A percentile compares a stretch with the other conserved stretches of the same genome.
phyloP scores from a whole-genome alignment of 2,329 filamentous ascomycete species.

The Raffaelea ambrosiae region DNA sequence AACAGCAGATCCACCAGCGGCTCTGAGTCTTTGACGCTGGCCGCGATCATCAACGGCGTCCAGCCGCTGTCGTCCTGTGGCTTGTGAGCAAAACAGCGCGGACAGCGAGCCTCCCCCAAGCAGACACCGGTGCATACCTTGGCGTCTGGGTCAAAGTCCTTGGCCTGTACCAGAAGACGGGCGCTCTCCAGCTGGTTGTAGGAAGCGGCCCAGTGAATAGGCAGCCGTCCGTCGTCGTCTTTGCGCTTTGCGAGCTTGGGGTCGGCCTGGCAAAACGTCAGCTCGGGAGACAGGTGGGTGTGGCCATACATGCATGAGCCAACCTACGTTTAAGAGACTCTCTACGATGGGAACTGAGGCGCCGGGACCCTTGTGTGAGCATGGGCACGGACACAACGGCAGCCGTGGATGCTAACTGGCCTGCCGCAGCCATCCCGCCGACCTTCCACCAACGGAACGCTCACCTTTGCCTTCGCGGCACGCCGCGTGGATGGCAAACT shows the following conservation, averaged over 20 bases:
- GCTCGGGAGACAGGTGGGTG: too few species aligned
- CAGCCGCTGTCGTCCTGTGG: slow-evolving; percentile 65
- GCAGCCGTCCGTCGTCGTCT: slow-evolving; percentile 82
- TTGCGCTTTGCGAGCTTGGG: slow-evolving; percentile 62
- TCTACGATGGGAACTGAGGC: slow-evolving; percentile 48
- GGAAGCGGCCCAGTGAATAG: slow-evolving; percentile 90
- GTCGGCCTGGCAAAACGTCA: too few species aligned
- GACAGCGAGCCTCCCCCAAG: too few species aligned
- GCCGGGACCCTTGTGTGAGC: too few species aligned
- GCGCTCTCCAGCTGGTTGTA: slow-evolving; percentile 72
- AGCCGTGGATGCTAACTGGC: too few species aligned
- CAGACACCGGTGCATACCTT: slow-evolving; percentile 41
- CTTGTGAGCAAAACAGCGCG: not conserved
- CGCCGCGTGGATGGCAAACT: slow-evolving; percentile 80
- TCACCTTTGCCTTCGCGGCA: slow-evolving; percentile 76
- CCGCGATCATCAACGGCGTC: slow-evolving; percentile 79
- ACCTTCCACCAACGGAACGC: slow-evolving; percentile 15
- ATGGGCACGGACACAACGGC: too few species aligned
- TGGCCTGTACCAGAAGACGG: slow-evolving; percentile 58
- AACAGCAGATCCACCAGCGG: slow-evolving; percentile 60
- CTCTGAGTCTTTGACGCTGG: slow-evolving; percentile 64
- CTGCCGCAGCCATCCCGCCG: too few species aligned
- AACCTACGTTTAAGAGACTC: slow-evolving; percentile 38
- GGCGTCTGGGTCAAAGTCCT: slow-evolving; percentile 75
- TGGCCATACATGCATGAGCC: too few species aligned